Conservation (phyloP, 805 yeast species). For the Metschnikowia bowlesiae region DNA sequence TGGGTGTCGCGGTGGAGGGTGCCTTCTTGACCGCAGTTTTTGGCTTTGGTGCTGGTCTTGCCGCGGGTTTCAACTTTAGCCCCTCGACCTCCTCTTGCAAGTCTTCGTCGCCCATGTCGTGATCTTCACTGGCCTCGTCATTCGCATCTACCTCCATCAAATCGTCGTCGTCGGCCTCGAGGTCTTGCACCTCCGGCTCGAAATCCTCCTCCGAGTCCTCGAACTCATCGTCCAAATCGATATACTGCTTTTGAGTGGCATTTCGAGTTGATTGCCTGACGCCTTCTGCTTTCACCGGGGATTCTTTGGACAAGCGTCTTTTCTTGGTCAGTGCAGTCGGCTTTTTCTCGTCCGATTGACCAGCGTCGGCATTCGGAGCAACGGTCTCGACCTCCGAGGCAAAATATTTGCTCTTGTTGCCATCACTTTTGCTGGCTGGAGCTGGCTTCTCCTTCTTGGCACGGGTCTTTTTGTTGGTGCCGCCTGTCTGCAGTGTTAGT, state of each 20-base stretch:
- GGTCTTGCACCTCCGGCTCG: slow-evolving; percentile 18
- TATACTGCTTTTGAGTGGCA: slow-evolving; percentile 10
- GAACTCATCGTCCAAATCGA: slow-evolving; percentile 15
- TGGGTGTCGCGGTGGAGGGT: background rate
- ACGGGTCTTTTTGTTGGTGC: background rate
- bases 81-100: slow-evolving; percentile 11
- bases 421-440: background rate
- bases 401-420: background rate
- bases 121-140: slow-evolving; percentile 12
- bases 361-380: background rate
- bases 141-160: slow-evolving; percentile 12
- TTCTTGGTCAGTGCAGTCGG: background rate
- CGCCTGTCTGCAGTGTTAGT: background rate
- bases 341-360: background rate
- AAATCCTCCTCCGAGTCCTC: slow-evolving; percentile 25
- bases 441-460: background rate
- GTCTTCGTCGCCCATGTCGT: slow-evolving; percentile 6
- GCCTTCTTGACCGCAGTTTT: slow-evolving; percentile 6
- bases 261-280: slow-evolving; percentile 11
- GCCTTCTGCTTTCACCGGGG: background rate
- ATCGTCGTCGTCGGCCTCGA: slow-evolving; percentile 10
- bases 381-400: background rate
- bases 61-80: slow-evolving; percentile 11
- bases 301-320: background rate
- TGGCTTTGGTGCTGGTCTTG: slow-evolving; percentile 4